Percentiles rank a stretch among this genome's conserved stretches.
These are phyloP conservation scores for Nyctanthes arbortristis DNA, from an alignment of 257 asterid genomes.

Conservation along the genomic window DNA sequence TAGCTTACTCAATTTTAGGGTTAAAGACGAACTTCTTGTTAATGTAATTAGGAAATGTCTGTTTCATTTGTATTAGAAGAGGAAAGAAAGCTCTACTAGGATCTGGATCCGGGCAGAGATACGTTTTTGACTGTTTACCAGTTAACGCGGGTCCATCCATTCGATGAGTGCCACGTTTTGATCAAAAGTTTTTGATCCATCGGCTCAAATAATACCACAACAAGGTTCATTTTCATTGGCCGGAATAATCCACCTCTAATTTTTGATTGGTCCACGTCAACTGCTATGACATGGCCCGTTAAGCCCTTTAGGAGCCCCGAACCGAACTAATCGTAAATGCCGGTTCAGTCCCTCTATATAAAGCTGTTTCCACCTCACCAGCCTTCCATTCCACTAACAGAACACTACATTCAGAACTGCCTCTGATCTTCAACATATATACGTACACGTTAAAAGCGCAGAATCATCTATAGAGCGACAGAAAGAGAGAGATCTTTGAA, in stretches of 20 bases:
- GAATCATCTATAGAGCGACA: background rate
- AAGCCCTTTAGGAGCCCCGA: background rate
- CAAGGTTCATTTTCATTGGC: constrained; percentile 31
- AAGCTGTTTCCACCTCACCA: background rate
- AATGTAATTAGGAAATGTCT: too few species aligned
- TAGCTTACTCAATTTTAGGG: too few species aligned
- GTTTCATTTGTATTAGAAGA: too few species aligned
- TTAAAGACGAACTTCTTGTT: too few species aligned
- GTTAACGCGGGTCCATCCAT: too few species aligned
- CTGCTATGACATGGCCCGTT: constrained; percentile 23
- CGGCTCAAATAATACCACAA: constrained; percentile 31
- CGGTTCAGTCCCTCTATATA: background rate
- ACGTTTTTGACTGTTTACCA: too few species aligned
- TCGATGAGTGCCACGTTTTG: too few species aligned
- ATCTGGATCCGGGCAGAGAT: too few species aligned
- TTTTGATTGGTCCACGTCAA: constrained; percentile 44
- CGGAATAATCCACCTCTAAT: background rate
- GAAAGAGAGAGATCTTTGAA: background rate
- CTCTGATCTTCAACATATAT: background rate
- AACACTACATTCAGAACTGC: too few species aligned
- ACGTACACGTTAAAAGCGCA: background rate
- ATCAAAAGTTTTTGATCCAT: background rate
- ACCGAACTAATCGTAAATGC: constrained; percentile 1
- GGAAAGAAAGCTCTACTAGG: too few species aligned
- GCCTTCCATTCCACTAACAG: background rate